phyloP scores from a whole-genome alignment of 2,329 filamentous ascomycete species.

The Venturia carpophila region DNA sequence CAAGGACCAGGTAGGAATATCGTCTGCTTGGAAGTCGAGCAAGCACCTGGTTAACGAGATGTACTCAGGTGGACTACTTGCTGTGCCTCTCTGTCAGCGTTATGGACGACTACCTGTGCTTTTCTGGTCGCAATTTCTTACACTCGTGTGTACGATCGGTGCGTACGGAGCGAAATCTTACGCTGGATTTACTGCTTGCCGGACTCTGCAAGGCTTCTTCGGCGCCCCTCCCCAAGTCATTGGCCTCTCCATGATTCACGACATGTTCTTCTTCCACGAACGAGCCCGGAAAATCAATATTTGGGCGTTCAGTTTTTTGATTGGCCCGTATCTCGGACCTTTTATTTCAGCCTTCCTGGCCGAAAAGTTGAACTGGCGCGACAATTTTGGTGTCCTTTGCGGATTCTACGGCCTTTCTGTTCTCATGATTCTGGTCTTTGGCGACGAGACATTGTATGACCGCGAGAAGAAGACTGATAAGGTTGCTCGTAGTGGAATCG shows the following conservation, averaged over 20 bases:
- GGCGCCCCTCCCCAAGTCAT: constrained; percentile 26
- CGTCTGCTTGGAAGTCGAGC: too few species aligned
- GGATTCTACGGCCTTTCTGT: constrained; percentile 22
- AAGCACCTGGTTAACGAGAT: constrained; percentile 21
- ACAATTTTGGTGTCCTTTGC: constrained; percentile 22
- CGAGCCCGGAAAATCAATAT: constrained; percentile 31
- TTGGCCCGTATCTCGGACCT: constrained; percentile 28
- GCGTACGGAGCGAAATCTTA: constrained; percentile 22
- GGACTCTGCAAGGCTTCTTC: constrained; percentile 26
- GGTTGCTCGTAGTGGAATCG: background rate
- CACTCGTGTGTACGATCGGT: constrained; percentile 22
- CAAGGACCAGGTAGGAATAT: constrained; percentile 17
- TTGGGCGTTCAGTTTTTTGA: constrained; percentile 24
- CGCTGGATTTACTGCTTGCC: constrained; percentile 24
- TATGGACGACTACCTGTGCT: constrained; percentile 26
- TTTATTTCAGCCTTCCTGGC: constrained; percentile 26
- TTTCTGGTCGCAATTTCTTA: constrained; percentile 26
- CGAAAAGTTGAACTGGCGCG: constrained; percentile 24
- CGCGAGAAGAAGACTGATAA: constrained; percentile 20
- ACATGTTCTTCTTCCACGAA: constrained; percentile 35
- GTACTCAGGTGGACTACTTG: constrained; percentile 22
- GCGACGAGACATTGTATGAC: constrained; percentile 32
- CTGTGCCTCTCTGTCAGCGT: constrained; percentile 24
- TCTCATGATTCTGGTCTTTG: constrained; percentile 25
- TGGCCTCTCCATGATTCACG: constrained; percentile 28